phyloP scores from a whole-genome alignment of 495 filamentous ascomycete genomes.

The Parachaetomium inaequale region DNA sequence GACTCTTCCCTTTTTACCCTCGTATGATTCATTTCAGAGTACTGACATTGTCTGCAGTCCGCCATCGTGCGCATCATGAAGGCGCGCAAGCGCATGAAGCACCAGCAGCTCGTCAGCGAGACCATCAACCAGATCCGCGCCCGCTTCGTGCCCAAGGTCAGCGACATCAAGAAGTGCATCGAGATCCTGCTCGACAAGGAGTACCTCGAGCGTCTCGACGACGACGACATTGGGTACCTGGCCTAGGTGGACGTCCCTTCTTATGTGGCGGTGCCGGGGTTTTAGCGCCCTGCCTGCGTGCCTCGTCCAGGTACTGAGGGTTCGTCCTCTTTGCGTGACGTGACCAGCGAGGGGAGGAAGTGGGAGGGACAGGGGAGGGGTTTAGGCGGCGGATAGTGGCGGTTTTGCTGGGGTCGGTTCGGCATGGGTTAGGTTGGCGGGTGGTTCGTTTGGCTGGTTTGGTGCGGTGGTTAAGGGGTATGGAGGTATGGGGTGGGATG shows the following conservation, averaged over 20 bases:
- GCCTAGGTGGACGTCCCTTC: constrained; percentile 48
- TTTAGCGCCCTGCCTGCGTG: not conserved
- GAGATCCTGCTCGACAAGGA: constrained; percentile 99
- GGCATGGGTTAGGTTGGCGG: no score
- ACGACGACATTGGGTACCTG: constrained; percentile 90
- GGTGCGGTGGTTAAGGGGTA: not conserved
- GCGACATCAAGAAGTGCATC: constrained; percentile 99
- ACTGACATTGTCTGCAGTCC: constrained; percentile 55
- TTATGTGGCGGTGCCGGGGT: not conserved
- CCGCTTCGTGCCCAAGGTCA: constrained; percentile 89
- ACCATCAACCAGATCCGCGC: constrained; percentile 89
- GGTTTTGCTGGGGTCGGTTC: not conserved
- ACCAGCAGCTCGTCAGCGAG: constrained; percentile 86
- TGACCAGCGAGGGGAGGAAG: not conserved
- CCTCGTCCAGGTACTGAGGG: not conserved
- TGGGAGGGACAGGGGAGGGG: not conserved
- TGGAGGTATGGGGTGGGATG: not conserved
- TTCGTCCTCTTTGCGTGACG: not conserved
- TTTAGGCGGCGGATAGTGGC: not conserved
- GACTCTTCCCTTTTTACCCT: constrained; percentile 35
- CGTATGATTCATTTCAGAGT: constrained; percentile 3
- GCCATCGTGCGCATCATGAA: constrained; percentile 99
- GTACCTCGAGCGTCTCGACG: constrained; percentile 92
- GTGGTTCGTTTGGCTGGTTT: not conserved
- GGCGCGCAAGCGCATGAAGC: constrained; percentile 97